These are phyloP conservation scores for Mycena capillaripes DNA, from an alignment of 768 basidiomycete species.

Conservation along the genomic window DNA sequence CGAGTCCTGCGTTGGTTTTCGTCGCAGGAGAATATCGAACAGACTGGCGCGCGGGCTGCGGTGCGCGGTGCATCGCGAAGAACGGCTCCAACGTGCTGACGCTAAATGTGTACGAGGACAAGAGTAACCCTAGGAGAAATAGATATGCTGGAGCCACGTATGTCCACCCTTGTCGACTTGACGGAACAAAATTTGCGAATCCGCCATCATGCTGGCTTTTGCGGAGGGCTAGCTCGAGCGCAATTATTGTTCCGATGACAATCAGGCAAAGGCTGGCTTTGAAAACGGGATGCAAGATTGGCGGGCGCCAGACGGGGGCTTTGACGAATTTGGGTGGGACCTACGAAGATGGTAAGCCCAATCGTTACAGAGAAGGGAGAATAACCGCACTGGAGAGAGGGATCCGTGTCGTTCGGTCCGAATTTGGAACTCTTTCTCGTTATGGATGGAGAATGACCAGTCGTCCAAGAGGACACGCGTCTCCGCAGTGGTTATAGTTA, in stretches of 20 bases:
- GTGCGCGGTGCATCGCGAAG: conserved; percentile 4
- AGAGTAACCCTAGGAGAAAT: conserved; percentile 12
- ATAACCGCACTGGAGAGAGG: not conserved
- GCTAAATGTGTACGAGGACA: conserved; percentile 21
- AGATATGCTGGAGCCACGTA: conserved; percentile 23
- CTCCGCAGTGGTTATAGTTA: conserved; percentile 1
- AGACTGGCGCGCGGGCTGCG: conserved; percentile 11
- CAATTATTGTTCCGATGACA: not conserved
- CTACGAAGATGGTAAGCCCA: too few species aligned
- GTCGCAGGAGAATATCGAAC: conserved; percentile 10
- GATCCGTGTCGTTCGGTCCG: not conserved
- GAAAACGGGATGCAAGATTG: conserved; percentile 1
- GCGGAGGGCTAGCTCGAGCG: not conserved
- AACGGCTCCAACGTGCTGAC: conserved; percentile 21
- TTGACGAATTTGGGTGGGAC: not conserved
- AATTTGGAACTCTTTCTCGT: not conserved
- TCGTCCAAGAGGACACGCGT: not conserved
- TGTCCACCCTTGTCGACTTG: not conserved
- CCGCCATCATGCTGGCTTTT: not conserved
- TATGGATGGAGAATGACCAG: not conserved
- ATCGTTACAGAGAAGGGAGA: not conserved
- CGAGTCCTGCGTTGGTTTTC: not conserved
- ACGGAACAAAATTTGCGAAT: not conserved
- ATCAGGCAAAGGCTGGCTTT: not conserved
- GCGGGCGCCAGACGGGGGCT: conserved; percentile 1